Percentiles rank a stretch among this genome's conserved stretches.
Conservation (phyloP, 176 grass and related monocot species). For the Paspalum vaginatum region DNA sequence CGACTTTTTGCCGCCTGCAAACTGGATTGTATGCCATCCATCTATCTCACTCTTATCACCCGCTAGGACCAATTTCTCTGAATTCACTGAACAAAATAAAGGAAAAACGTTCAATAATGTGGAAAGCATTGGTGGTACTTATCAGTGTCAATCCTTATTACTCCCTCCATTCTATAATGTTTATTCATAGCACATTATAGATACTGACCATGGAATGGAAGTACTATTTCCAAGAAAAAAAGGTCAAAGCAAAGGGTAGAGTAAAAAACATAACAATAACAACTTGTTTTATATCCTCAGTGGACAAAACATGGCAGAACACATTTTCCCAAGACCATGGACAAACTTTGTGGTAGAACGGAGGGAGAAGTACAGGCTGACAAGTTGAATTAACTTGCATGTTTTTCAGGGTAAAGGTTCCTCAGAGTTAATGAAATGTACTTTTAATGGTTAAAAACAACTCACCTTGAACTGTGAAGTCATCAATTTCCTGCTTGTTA, state of each 20-base stretch:
- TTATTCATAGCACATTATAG: too few relatives aligned
- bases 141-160: not conserved
- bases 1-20: slow-evolving; percentile 80
- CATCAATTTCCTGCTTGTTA: slow-evolving; percentile 74
- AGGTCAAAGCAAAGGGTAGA: too few relatives aligned
- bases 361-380: not conserved
- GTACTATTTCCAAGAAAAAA: too few relatives aligned
- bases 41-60: slow-evolving; percentile 67
- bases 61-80: slow-evolving; percentile 53
- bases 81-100: slow-evolving; percentile 51
- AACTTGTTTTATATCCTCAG: too few relatives aligned
- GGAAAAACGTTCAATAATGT: slow-evolving; percentile 25
- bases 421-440: not conserved
- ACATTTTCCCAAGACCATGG: too few relatives aligned
- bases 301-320: too few relatives aligned
- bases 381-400: not conserved
- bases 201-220: too few relatives aligned
- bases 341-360: too few relatives aligned
- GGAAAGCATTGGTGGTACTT: not conserved
- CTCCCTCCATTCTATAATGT: too few relatives aligned
- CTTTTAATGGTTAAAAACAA: slow-evolving; percentile 9
- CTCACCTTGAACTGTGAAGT: slow-evolving; percentile 79
- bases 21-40: slow-evolving; percentile 90
- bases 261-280: too few relatives aligned
- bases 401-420: not conserved